Conservation (phyloP, 257 asterid genomes). For the Marsdenia floribunda region DNA sequence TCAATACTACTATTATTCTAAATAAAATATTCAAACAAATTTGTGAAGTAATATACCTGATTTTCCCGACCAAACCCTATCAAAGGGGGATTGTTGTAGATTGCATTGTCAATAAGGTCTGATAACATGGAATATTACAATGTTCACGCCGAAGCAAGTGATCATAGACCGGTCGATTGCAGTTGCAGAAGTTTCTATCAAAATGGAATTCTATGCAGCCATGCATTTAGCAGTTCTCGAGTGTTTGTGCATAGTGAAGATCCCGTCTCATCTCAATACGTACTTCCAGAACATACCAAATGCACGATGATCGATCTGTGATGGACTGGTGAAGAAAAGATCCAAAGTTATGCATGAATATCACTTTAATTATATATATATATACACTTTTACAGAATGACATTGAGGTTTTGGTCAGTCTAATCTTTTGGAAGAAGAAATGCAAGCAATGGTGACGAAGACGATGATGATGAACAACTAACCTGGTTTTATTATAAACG, state of each 20-base stretch:
- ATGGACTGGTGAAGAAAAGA: neutral
- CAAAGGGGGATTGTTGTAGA: constrained; percentile 3
- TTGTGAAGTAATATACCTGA: too few relatives aligned
- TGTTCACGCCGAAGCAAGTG: constrained; percentile 15
- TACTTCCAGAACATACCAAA: constrained; percentile 4
- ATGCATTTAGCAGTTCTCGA: constrained; percentile 19
- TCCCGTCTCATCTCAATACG: constrained; percentile 9
- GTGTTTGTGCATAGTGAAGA: constrained; percentile 11
- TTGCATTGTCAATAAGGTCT: neutral
- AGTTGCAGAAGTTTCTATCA: constrained; percentile 17
- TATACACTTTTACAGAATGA: too few relatives aligned
- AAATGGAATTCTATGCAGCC: constrained; percentile 19
- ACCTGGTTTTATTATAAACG: neutral
- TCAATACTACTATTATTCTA: too few relatives aligned
- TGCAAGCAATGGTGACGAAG: neutral
- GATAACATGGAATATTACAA: neutral
- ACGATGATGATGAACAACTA: neutral
- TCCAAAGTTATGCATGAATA: neutral
- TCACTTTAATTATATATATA: too few relatives aligned
- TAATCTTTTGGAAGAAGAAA: too few relatives aligned
- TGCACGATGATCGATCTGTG: neutral
- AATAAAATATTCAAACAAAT: too few relatives aligned
- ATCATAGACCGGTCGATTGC: constrained; percentile 18
- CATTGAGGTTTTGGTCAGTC: neutral
- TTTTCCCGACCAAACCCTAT: too few relatives aligned